A percentile compares a stretch with the other conserved stretches of the same genome.
Conservation (phyloP, 768 basidiomycete genomes). For the Psilocybe azurescens region DNA sequence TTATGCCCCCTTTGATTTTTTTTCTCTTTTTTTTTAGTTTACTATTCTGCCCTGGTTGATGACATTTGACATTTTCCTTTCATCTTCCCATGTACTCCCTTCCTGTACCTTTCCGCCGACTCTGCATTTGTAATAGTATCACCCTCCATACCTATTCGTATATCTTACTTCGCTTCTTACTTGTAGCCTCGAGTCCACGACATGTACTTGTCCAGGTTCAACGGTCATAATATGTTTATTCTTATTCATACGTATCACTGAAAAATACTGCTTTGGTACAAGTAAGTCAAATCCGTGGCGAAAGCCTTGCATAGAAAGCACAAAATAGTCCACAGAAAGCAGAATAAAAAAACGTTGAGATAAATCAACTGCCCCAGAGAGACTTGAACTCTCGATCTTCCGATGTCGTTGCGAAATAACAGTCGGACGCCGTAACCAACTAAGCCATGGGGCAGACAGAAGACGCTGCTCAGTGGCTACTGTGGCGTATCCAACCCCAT, state of each 20-base stretch:
- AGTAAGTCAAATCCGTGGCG: too few species aligned
- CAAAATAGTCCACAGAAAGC: too few species aligned
- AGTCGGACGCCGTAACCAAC: constrained; percentile 24
- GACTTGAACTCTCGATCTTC: constrained; percentile 21
- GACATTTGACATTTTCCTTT: too few species aligned
- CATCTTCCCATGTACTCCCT: background rate
- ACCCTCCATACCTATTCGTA: background rate
- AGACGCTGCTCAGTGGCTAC: background rate
- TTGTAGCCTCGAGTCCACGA: background rate
- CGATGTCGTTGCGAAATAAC: constrained; percentile 13
- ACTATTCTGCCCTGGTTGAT: background rate
- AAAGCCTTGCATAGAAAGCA: too few species aligned
- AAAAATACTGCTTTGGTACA: too few species aligned
- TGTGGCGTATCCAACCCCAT: background rate
- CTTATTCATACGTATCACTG: too few species aligned
- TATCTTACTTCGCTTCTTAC: background rate
- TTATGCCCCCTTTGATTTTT: background rate
- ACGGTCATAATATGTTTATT: too few species aligned
- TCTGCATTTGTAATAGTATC: background rate
- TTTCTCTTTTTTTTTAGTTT: background rate
- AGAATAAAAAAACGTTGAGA: too few species aligned
- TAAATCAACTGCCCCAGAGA: constrained; percentile 18
- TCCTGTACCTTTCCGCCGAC: background rate
- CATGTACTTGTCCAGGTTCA: too few species aligned
- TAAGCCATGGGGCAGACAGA: constrained; percentile 19